Percentiles rank a stretch among this genome's conserved stretches.
Evolutionary conservation across 192 early-diverging fungal species (phyloP).

Genomic region (Coemansia biformis): DNA sequence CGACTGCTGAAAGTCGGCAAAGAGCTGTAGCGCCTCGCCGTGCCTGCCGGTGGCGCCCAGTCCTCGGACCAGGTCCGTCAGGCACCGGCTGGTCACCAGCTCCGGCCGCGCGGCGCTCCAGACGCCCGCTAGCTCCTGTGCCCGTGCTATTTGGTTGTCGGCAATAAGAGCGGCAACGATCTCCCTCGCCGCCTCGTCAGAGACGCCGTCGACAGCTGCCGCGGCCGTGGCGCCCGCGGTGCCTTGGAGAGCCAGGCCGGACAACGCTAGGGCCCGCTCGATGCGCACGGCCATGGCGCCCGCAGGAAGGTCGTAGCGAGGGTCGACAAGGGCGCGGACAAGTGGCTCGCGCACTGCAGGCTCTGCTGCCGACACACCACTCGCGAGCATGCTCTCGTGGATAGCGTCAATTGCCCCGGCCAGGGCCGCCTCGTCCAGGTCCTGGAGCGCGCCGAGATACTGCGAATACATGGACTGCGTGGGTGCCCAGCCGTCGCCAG

Average conservation of each 20-base stretch:
- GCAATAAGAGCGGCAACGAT: conserved; percentile 27
- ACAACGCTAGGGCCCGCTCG: conserved; percentile 32
- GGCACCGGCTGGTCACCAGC: conserved; percentile 16
- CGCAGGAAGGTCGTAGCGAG: background rate
- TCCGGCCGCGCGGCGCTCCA: conserved; percentile 23
- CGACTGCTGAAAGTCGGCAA: conserved; percentile 25
- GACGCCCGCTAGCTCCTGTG: conserved; percentile 21
- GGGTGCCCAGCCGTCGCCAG: conserved; percentile 20
- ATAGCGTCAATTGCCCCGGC: conserved; percentile 2
- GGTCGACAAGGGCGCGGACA: conserved; percentile 14
- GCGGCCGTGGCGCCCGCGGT: background rate
- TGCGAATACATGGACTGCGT: conserved; percentile 13
- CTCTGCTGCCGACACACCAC: background rate
- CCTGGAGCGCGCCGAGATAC: conserved; percentile 8
- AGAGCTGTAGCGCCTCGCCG: conserved; percentile 29
- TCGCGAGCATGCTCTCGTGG: background rate
- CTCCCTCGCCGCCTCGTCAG: conserved; percentile 16
- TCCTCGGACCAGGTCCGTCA: conserved; percentile 23
- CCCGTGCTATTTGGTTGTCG: conserved; percentile 20
- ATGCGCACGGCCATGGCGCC: conserved; percentile 7
- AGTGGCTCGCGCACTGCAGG: conserved; percentile 10
- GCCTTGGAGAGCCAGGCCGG: conserved; percentile 4
- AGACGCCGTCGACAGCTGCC: conserved; percentile 4
- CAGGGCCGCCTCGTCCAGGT: conserved; percentile 10
- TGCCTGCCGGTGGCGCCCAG: conserved; percentile 13